Percentiles rank a stretch among this genome's conserved stretches.
phyloP scores from a whole-genome alignment of 169 alveolate species.

The Cryptosporidium ubiquitum region DNA sequence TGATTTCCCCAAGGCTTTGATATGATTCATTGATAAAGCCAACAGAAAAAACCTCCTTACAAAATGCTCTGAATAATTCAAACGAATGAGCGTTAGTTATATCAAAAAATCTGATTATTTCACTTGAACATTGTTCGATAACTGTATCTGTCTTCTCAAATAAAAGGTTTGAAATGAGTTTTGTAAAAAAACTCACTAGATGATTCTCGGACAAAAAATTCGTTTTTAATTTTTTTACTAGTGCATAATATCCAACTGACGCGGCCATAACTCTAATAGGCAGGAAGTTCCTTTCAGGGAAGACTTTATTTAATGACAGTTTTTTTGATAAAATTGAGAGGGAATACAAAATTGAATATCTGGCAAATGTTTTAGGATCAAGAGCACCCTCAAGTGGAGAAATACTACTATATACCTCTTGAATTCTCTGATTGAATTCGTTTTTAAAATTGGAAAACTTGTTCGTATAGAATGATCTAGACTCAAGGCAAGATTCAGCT shows the following conservation, averaged over 20 bases:
- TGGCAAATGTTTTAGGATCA: background rate
- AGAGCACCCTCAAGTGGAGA: background rate
- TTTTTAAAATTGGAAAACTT: background rate
- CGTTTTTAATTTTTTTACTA: background rate
- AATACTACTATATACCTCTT: background rate
- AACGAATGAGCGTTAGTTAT: no score
- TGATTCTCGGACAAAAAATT: background rate
- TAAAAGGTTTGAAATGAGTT: background rate
- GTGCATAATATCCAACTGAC: background rate
- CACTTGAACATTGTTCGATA: background rate
- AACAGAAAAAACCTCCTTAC: conserved; percentile 28
- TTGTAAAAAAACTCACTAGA: background rate
- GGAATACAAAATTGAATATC: conserved; percentile 12
- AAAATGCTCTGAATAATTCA: background rate
- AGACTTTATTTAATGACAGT: background rate
- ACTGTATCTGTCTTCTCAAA: background rate
- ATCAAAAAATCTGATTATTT: background rate
- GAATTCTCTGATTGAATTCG: background rate
- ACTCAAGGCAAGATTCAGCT: background rate
- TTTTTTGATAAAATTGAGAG: background rate
- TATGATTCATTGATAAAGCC: conserved; percentile 7
- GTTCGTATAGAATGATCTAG: background rate
- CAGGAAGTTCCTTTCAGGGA: conserved; percentile 43
- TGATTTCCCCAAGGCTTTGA: background rate
- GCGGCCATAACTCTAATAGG: conserved; percentile 14